A percentile compares a stretch with the other conserved stretches of the same genome.
Evolutionary conservation across 371 early-diverging fungal species (phyloP).

Genomic region (Smittium culicis): DNA sequence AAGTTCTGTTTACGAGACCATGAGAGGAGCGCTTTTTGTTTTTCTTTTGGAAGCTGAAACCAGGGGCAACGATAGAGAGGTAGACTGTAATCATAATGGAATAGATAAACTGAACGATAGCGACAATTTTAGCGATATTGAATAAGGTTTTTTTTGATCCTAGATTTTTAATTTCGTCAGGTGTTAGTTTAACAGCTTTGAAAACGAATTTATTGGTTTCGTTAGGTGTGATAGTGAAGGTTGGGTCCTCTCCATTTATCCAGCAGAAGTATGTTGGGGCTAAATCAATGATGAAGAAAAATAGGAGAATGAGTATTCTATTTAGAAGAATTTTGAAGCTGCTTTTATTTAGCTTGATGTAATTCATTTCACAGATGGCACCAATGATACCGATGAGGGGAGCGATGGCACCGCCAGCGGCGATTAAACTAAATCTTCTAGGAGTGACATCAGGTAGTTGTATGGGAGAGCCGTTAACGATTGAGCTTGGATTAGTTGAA

Average conservation of each 20-base stretch:
- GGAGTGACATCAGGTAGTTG: constrained; percentile 29
- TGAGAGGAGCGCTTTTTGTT: constrained; percentile 33
- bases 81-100: constrained; percentile 49
- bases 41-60: constrained; percentile 43
- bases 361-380: constrained; percentile 52
- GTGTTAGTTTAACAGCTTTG: background rate
- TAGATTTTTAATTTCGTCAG: constrained; percentile 23
- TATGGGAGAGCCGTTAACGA: constrained; percentile 18
- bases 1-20: constrained; percentile 48
- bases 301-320: constrained; percentile 42
- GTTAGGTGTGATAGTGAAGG: constrained; percentile 12
- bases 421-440: constrained; percentile 47
- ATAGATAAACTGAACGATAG: constrained; percentile 47
- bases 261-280: constrained; percentile 53
- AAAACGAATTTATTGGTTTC: background rate
- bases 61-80: constrained; percentile 52
- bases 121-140: constrained; percentile 40
- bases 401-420: constrained; percentile 59
- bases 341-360: constrained; percentile 47
- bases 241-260: constrained; percentile 29
- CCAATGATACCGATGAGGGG: constrained; percentile 50
- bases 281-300: constrained; percentile 46
- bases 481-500: constrained; percentile 25
- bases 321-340: constrained; percentile 44
- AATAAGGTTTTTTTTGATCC: constrained; percentile 32